Evolutionary conservation across 2,329 filamentous ascomycete genomes (phyloP), one percentile per base, ranked within the genome.

Genomic region (Fonsecaea nubica): DNA sequence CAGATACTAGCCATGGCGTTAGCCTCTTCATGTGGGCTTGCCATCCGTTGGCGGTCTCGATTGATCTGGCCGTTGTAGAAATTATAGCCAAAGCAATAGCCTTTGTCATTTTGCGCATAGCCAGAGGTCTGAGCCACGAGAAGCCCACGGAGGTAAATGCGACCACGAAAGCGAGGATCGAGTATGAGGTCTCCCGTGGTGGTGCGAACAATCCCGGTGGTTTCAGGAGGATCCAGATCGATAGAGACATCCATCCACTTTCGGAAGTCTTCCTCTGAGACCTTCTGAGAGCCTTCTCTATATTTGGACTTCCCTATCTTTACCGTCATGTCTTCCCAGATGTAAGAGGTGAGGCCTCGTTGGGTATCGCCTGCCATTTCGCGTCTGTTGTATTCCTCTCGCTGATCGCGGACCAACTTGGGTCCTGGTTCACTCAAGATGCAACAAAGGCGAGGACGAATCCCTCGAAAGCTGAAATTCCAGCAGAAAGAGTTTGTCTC

Each of bases 401-500:
- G 45, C 32, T 58, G 21, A 13, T 40, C 56, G 7, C 15, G 25
- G 32, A 57, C 3, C 13, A 32, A 12, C 15, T 42, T 36, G 13
- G 53, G 38, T n/a, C 40, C n/a, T 1, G 52, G 21, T 18, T 56
- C 15, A 15, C 21, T 40, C 18, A 67, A 38, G 18, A 32, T n/a
- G 38, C 65, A 67, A 25, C 32, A 18, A 21, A 68, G 54, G 13
- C n/a, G 56, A 2, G 38, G 35, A 13, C 18, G 35, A 53, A 5
- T 7, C 13, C 57, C 64, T 4, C 54, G 68, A 36, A 73, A 69
- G 2, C 40, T 18, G 21, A 76, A 70, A 1, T 56, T 72, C 72
- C 71, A 76, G 48, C 69, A 66, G 38, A 42, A 73, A 4, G 63
- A 68, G 8, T 67, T 65, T 21, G 69, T 52, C 57, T 69, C 66